Evolutionary conservation across 2,329 filamentous ascomycete species (phyloP).

Genomic region (Bipolaris zeicola): DNA sequence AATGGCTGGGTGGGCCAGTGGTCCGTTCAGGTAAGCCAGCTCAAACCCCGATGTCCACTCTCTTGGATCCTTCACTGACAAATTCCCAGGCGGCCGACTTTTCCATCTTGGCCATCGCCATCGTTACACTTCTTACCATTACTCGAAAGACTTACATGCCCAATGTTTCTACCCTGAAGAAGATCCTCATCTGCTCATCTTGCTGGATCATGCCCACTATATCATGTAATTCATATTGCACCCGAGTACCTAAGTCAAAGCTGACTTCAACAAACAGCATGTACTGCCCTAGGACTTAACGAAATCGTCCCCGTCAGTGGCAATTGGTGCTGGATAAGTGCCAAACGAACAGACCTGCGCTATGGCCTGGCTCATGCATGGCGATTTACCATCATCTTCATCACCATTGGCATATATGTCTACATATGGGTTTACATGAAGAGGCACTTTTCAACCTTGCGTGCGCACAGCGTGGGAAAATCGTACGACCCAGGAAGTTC

Average conservation of each 20-base stretch:
- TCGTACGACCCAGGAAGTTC: conserved; percentile 4
- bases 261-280: conserved; percentile 5
- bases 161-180: conserved; percentile 34
- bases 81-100: conserved; percentile 39
- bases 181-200: conserved; percentile 44
- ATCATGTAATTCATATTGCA: conserved; percentile 1
- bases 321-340: conserved; percentile 16
- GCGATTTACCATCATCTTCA: conserved; percentile 11
- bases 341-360: conserved; percentile 4
- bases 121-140: conserved; percentile 52
- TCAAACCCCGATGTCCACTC: not conserved
- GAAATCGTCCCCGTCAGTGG: conserved; percentile 8
- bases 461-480: not conserved
- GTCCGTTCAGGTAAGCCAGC: conserved; percentile 39
- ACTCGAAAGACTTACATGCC: conserved; percentile 44
- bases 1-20: conserved; percentile 56
- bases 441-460: conserved; percentile 2
- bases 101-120: conserved; percentile 54
- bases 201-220: conserved; percentile 50
- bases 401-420: conserved; percentile 7
- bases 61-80: not conserved
- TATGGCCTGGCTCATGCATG: conserved; percentile 8
- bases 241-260: not conserved
- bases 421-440: conserved; percentile 12
- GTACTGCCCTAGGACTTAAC: conserved; percentile 4